Percentiles rank a stretch among this genome's conserved stretches.
These are phyloP conservation scores for Stachybotrys echinatus DNA, from an alignment of 2,329 filamentous ascomycete genomes.

Conservation along the genomic window DNA sequence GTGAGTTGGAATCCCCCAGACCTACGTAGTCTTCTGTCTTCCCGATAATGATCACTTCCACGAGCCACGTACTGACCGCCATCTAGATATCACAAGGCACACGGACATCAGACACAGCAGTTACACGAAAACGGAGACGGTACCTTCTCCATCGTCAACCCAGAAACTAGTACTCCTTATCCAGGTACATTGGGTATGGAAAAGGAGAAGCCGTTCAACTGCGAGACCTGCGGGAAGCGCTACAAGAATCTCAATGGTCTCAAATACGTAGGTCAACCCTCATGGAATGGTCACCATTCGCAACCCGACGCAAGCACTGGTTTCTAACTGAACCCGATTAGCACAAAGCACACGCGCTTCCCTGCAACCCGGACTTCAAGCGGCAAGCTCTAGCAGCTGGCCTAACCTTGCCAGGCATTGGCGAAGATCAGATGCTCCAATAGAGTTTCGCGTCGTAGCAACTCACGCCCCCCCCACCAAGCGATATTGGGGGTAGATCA, in stretches of 20 bases:
- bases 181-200: constrained; percentile 98
- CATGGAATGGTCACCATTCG: not conserved
- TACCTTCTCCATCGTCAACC: constrained; percentile 97
- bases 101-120: constrained; percentile 95
- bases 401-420: constrained; percentile 36
- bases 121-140: constrained; percentile 95
- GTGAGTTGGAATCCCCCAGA: constrained; percentile 45
- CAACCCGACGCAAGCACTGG: not conserved
- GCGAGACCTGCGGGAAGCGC: constrained; percentile 92
- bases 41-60: not conserved
- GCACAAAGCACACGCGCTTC: constrained; percentile 78
- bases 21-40: not conserved
- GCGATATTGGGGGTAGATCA: not conserved
- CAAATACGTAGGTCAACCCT: constrained; percentile 67
- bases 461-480: not conserved
- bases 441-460: constrained; percentile 8
- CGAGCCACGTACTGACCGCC: constrained; percentile 6
- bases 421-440: constrained; percentile 37
- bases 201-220: constrained; percentile 98
- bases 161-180: constrained; percentile 88
- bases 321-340: constrained; percentile 17
- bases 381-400: constrained; percentile 38
- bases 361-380: constrained; percentile 78
- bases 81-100: constrained; percentile 63
- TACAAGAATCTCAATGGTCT: constrained; percentile 99